Base-by-base conservation (phyloP, 108 stramenopile genomes). In the Cyclotella baltica region DNA sequence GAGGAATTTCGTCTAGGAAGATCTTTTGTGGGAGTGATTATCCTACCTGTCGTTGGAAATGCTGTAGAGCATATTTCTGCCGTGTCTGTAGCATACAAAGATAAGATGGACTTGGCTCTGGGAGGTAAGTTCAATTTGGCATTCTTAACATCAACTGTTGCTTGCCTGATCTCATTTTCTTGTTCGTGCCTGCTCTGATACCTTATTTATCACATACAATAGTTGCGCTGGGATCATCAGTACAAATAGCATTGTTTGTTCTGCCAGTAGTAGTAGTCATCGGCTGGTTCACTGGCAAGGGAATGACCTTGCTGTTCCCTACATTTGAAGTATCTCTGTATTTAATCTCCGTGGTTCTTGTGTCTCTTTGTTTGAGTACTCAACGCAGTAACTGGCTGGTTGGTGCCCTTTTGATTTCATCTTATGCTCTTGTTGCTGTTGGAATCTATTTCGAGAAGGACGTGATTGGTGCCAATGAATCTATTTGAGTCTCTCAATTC, bases 31-130 rank as follows among this genome's bases (percentile, higher is more conserved):
- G 96, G 96, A 58, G 62, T 96, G 9, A 95, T 98, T 57, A 86
- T 98, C 59, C 65, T 98, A 1, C 97, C 97, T 3, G 92, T 98
- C 28, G 94, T 98, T 15, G 97, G 97, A 34, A 97, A 97, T 81
- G 97, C 96, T 28, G 97, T 95, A 3, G 96, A 97, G 68, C 97
- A 97, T 63, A 85, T 94, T 25, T 93, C 92, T 10, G 95, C 96
- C 22, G 90, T 99, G 46, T 90, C 94, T 3, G 96, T 98, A 20
- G 98, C 97, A 22, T 89, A 90, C 83, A 98, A 98, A 85, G 78
- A 95, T 68, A 96, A 97, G 73, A 93, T 97, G 95, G 96, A 96
- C 87, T 80, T 98, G 43, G 86, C 94, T 63, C 84, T 98, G 70
- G 96, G 93, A 27, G 85, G 86, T 89, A 77, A 59, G 89, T 77